Conservation (phyloP, 192 early-diverging fungal genomes). For the Coemansia sp. region DNA sequence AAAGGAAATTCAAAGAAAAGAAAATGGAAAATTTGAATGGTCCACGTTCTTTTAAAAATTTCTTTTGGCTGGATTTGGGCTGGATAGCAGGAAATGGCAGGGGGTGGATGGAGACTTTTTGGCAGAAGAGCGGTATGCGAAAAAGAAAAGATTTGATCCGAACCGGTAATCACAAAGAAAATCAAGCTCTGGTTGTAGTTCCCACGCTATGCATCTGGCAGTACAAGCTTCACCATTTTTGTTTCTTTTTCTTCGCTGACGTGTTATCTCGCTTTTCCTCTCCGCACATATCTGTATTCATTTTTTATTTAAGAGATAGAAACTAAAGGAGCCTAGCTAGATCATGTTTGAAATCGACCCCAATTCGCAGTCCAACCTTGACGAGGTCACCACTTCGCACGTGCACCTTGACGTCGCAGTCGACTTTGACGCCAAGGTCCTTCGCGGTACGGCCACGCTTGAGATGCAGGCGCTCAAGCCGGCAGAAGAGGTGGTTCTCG, state of each 20-base stretch:
- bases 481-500: slow-evolving; percentile 66
- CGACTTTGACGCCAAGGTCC: slow-evolving; percentile 72
- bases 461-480: slow-evolving; percentile 59
- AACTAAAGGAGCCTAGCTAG: neutral
- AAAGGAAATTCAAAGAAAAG: neutral
- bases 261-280: neutral
- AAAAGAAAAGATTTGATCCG: neutral
- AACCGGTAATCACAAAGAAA: neutral
- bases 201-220: neutral
- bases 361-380: slow-evolving; percentile 80
- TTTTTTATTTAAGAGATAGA: neutral
- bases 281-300: neutral
- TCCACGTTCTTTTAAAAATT: too few species aligned
- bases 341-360: slow-evolving; percentile 67
- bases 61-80: too few species aligned
- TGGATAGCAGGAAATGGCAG: too few species aligned
- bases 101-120: too few species aligned
- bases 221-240: too few species aligned
- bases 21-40: too few species aligned
- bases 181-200: neutral
- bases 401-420: slow-evolving; percentile 74
- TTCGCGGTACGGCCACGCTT: slow-evolving; percentile 70
- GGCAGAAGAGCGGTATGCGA: neutral
- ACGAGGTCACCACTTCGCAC: slow-evolving; percentile 72
- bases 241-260: too few species aligned